phyloP scores from a whole-genome alignment of 257 asterid species.

The Nyctanthes arbortristis region DNA sequence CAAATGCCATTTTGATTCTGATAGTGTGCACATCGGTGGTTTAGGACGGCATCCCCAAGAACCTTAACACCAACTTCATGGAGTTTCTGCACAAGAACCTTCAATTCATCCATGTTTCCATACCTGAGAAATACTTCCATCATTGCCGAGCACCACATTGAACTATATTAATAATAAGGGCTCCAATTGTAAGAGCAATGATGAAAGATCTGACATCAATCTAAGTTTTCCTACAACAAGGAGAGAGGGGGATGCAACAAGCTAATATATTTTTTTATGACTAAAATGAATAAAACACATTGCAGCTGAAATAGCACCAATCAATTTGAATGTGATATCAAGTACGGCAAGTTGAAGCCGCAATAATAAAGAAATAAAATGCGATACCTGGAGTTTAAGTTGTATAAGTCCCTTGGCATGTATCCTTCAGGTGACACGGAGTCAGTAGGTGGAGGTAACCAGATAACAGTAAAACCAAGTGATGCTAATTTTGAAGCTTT shows the following conservation, averaged over 20 bases:
- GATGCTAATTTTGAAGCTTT: constrained; percentile 71
- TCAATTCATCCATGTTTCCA: constrained; percentile 76
- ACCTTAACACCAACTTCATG: constrained; percentile 73
- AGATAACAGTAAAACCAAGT: constrained; percentile 82
- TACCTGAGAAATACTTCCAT: constrained; percentile 49
- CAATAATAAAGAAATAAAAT: not conserved
- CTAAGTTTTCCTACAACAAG: not conserved
- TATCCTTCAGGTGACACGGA: constrained; percentile 98
- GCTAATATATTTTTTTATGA: not conserved
- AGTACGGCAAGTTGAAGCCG: not conserved
- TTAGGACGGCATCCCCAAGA: constrained; percentile 94
- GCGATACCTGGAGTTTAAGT: constrained; percentile 90
- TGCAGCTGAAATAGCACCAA: constrained; percentile 15
- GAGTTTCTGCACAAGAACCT: constrained; percentile 63
- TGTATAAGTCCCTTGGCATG: constrained; percentile 92
- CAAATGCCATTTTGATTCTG: constrained; percentile 85
- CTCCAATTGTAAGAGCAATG: not conserved
- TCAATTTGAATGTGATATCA: constrained; percentile 15
- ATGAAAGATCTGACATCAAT: not conserved
- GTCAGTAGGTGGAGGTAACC: constrained; percentile 99
- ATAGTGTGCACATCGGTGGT: constrained; percentile 85
- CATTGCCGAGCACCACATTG: constrained; percentile 4
- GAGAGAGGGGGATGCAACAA: not conserved
- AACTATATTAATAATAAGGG: not conserved
- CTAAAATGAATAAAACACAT: not conserved